Evolutionary conservation across 225 moss, liverwort and hornwort genomes (phyloP).

Genomic region (Thuidium tamariscinum): DNA sequence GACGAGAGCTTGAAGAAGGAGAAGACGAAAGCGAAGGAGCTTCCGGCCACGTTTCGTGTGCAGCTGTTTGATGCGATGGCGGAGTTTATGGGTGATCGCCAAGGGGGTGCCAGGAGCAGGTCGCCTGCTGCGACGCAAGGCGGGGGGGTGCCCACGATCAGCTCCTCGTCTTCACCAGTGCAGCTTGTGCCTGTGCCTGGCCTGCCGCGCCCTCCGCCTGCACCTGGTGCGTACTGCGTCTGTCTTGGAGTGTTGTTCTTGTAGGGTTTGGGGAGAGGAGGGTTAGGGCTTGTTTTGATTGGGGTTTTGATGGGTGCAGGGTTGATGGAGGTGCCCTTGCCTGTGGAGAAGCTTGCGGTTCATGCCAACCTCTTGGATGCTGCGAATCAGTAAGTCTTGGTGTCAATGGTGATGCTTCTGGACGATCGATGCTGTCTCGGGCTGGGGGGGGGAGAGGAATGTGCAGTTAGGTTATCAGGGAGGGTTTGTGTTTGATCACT

Average conservation of each 20-base stretch:
- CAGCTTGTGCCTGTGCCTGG: constrained; percentile 12
- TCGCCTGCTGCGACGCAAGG: constrained; percentile 17
- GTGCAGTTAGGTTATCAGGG: neutral
- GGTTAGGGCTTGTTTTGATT: neutral
- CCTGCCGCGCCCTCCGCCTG: constrained; percentile 19
- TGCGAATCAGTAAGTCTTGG: constrained; percentile 34
- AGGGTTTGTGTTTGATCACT: neutral
- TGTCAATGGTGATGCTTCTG: neutral
- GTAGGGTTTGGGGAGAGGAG: neutral
- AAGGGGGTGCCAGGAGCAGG: constrained; percentile 24
- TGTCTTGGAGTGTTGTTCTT: neutral
- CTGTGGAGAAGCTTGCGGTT: constrained; percentile 42
- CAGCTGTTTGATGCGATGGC: constrained; percentile 60
- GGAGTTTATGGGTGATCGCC: constrained; percentile 53
- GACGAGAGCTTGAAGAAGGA: constrained; percentile 53
- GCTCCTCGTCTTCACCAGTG: neutral
- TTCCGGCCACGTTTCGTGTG: constrained; percentile 49
- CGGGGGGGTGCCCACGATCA: neutral
- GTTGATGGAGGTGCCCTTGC: constrained; percentile 27
- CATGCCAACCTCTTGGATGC: constrained; percentile 24
- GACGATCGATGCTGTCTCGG: neutral
- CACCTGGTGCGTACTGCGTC: constrained; percentile 11
- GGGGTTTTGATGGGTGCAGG: constrained; percentile 10
- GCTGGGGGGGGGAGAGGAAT: neutral
- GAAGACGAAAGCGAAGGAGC: constrained; percentile 60